Evolutionary conservation across 345 rosid genomes (phyloP).

Genomic region (Jatropha curcas): DNA sequence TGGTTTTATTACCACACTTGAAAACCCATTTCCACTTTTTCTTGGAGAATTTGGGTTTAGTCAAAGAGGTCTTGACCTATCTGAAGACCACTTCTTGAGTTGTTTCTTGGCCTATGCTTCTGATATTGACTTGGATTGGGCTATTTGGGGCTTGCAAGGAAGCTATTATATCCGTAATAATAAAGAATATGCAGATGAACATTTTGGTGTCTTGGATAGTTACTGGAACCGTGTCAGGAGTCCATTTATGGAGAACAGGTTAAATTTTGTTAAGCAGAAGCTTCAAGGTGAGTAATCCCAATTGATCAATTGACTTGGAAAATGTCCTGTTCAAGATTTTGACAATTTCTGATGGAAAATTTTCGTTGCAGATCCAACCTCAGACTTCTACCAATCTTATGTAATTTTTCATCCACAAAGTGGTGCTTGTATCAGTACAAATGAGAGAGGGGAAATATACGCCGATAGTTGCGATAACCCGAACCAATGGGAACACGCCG

Average conservation of each 20-base stretch:
- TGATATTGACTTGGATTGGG: conserved; percentile 23
- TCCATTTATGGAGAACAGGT: neutral
- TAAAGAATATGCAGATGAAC: neutral
- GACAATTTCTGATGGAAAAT: neutral
- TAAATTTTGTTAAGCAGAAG: conserved; percentile 7
- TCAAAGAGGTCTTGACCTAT: neutral
- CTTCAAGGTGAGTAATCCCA: conserved; percentile 21
- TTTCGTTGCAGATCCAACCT: conserved; percentile 13
- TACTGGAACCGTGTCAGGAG: conserved; percentile 13
- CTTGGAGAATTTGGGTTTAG: conserved; percentile 23
- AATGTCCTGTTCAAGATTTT: too few relatives aligned
- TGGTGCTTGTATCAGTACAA: conserved; percentile 1
- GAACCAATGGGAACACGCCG: neutral
- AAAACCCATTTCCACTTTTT: conserved; percentile 18
- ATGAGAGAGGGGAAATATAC: neutral
- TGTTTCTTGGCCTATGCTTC: conserved; percentile 10
- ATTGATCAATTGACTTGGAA: too few relatives aligned
- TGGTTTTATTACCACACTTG: neutral
- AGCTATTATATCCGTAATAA: conserved; percentile 18
- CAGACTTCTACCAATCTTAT: neutral
- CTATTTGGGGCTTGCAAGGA: conserved; percentile 23
- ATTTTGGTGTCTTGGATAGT: conserved; percentile 11
- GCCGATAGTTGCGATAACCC: neutral
- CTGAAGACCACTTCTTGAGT: conserved; percentile 12
- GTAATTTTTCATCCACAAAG: conserved; percentile 19